phyloP scores from a whole-genome alignment of 1,284 basidiomycete species.

The Irpex sp. region DNA sequence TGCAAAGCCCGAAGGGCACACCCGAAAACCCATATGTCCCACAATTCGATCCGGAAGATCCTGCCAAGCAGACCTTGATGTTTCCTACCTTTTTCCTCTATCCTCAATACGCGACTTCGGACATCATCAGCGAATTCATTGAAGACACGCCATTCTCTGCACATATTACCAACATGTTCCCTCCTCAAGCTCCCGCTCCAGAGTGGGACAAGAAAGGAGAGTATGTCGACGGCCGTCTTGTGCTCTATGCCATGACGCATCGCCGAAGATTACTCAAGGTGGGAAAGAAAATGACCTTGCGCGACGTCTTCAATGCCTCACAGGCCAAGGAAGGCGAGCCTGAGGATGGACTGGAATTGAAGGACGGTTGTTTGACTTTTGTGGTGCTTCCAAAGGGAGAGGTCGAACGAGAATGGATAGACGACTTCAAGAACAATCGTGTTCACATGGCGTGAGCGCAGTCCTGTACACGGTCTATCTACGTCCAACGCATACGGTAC shows the following conservation, averaged over 20 bases:
- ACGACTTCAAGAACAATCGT: constrained; percentile 76
- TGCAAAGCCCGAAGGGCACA: constrained; percentile 57
- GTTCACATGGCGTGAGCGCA: neutral
- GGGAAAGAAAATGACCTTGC: constrained; percentile 83
- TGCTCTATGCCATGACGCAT: constrained; percentile 83
- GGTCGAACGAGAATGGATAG: constrained; percentile 85
- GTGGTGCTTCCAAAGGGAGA: constrained; percentile 82
- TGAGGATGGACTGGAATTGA: constrained; percentile 80
- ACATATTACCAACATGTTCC: constrained; percentile 84
- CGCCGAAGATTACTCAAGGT: constrained; percentile 81
- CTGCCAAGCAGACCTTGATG: constrained; percentile 58
- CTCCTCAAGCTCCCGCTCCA: constrained; percentile 55
- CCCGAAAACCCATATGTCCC: constrained; percentile 53
- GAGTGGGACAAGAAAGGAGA: constrained; percentile 79
- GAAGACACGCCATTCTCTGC: constrained; percentile 82
- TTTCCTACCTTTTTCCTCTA: constrained; percentile 93
- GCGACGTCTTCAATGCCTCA: constrained; percentile 69
- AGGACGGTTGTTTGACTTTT: constrained; percentile 85
- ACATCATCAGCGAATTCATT: constrained; percentile 84
- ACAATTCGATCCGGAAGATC: constrained; percentile 60
- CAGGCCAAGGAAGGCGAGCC: constrained; percentile 56
- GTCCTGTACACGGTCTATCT: neutral
- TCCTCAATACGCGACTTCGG: constrained; percentile 85
- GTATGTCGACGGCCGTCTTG: constrained; percentile 66
- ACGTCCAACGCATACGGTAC: too few species aligned